Evolutionary conservation across 306 rosid species (phyloP).

Genomic region (Comarum palustre): DNA sequence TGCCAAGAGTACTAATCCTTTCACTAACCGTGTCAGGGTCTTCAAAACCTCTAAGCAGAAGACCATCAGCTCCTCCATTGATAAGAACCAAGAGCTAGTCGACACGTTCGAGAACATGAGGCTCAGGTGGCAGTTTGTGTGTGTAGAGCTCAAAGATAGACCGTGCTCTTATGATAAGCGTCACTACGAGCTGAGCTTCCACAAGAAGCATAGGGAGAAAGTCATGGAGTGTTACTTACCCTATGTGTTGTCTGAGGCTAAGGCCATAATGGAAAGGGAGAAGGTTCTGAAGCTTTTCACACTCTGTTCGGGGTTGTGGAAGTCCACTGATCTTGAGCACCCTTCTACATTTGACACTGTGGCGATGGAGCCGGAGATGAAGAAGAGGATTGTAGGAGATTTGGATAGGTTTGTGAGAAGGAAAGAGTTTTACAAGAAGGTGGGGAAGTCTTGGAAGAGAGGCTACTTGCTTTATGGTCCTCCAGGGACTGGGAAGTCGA

Average conservation of each 20-base stretch:
- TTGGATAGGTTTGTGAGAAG: constrained; percentile 36
- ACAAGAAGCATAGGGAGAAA: constrained; percentile 26
- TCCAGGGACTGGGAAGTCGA: constrained; percentile 40
- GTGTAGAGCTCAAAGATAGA: background rate
- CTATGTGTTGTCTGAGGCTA: constrained; percentile 20
- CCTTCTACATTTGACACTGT: constrained; percentile 38
- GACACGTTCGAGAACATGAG: constrained; percentile 19
- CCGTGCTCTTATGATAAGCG: background rate
- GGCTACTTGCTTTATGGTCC: constrained; percentile 45
- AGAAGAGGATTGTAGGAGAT: constrained; percentile 20
- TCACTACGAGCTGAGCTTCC: constrained; percentile 28
- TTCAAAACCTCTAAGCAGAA: constrained; percentile 25
- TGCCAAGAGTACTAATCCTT: constrained; percentile 19
- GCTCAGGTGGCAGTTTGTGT: constrained; percentile 25
- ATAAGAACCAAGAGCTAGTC: constrained; percentile 12
- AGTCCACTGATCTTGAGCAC: constrained; percentile 31
- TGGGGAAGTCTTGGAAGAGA: constrained; percentile 47
- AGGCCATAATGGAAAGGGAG: constrained; percentile 6
- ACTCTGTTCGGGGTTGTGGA: constrained; percentile 26
- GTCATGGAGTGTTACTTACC: constrained; percentile 31
- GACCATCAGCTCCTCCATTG: constrained; percentile 18
- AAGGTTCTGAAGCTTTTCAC: constrained; percentile 28
- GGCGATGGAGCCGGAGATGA: constrained; percentile 36
- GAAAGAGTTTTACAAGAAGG: constrained; percentile 33
- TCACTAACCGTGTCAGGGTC: constrained; percentile 26